Base-by-base conservation (phyloP, 371 early-diverging fungal genomes). In the Aphelidium insulamus region DNA sequence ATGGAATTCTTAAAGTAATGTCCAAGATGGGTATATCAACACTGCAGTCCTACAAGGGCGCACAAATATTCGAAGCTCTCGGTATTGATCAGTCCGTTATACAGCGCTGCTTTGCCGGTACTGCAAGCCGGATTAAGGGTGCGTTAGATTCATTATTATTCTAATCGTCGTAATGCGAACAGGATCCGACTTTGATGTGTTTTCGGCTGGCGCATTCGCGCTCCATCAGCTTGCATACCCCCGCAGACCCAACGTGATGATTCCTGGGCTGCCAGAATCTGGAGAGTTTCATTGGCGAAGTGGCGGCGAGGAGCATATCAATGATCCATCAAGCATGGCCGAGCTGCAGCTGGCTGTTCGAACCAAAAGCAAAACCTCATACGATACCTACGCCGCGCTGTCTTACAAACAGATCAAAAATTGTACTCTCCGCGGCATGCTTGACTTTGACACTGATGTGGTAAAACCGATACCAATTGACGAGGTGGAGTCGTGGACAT, bases 11-110 rank as follows among this genome's bases (percentile, higher is more conserved):
- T 33, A 91, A 94, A 55, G 92, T 91, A 39, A 91, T 91, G 90
- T 84, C 88, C 50, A 94, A 94, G 67, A 94, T 94, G 95, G 95
- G 95, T 43, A 88, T 94, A 34, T 88, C 90, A 12, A 91, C 95
- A 8, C 54, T 94, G 38, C 88, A 90, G 49, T 77, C 78, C 21
- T 94, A 94, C 67, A 91, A 91, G 57, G 95, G 91, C 34, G 91
- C 95, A 9, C 91, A 94, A 61, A 87, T 87, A 44, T 91, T 94
- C 50, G 95, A 94, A 54, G 86, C 87, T 15, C 68, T 94, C 15
- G 95, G 95, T 41, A 49, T 94, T 5, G 80, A 82, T 35, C 65
- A 72, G 30, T 59, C 74, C 19, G 87, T 94, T 30, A 73, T 94
- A 36, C 64, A 69, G 15, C 66, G 70, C 31, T 91, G 90, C 47